A percentile compares a stretch with the other conserved stretches of the same genome.
phyloP scores from a whole-genome alignment of 306 rosid genomes.

The Dryas octopetala region DNA sequence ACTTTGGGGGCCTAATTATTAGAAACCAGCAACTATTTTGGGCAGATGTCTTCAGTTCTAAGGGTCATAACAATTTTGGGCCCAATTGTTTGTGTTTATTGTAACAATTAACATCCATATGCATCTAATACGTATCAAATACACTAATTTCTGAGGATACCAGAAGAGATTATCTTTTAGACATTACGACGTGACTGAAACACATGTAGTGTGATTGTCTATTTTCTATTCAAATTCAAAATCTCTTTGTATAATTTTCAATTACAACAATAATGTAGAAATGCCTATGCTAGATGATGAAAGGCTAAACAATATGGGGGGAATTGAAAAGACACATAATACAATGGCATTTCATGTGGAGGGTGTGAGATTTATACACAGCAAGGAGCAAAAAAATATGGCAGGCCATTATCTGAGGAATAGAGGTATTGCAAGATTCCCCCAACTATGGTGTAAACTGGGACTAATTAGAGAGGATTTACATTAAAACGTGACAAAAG shows the following conservation, averaged over 20 bases:
- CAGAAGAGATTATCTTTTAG: background rate
- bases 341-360: background rate
- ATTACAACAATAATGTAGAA: background rate
- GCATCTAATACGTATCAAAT: background rate
- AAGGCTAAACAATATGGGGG: background rate
- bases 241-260: background rate
- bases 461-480: background rate
- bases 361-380: background rate
- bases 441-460: conserved; percentile 1
- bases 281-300: conserved; percentile 8
- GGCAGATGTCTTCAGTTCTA: no score
- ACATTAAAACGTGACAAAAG: background rate
- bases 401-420: background rate
- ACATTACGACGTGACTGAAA: background rate
- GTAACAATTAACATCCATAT: no score
- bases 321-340: background rate
- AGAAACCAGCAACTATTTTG: no score
- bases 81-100: no score
- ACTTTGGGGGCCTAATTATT: no score
- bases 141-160: background rate
- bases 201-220: background rate
- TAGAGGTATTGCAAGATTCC: background rate
- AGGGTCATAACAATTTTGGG: no score
- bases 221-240: background rate
- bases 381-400: background rate